These are phyloP conservation scores for Erodium trifolium DNA, from an alignment of 441 rosid genomes.

Conservation along the genomic window DNA sequence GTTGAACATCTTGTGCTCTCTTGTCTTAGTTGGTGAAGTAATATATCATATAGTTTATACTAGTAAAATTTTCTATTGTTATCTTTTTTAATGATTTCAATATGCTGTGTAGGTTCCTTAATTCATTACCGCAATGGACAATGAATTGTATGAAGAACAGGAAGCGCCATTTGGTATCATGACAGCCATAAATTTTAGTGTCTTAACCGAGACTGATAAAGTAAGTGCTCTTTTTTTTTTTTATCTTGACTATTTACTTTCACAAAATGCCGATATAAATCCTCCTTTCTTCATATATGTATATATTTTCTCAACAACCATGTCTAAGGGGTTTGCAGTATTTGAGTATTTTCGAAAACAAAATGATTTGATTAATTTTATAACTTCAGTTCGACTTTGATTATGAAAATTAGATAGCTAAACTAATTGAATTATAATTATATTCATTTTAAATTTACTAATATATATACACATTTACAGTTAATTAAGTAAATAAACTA, in stretches of 20 bases:
- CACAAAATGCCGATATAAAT: background rate
- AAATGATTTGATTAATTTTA: too few relatives aligned
- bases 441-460: too few relatives aligned
- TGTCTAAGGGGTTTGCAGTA: background rate
- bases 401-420: too few relatives aligned
- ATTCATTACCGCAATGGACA: conserved; percentile 22
- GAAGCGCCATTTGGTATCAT: conserved; percentile 43
- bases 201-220: conserved; percentile 47
- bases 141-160: conserved; percentile 33
- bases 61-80: background rate
- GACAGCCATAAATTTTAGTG: conserved; percentile 44
- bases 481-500: too few relatives aligned
- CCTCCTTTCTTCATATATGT: background rate
- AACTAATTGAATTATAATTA: too few relatives aligned
- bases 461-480: too few relatives aligned
- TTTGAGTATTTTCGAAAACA: too few relatives aligned
- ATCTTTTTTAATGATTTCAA: conserved; percentile 12
- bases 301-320: background rate
- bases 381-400: too few relatives aligned
- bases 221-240: conserved; percentile 29
- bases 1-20: background rate
- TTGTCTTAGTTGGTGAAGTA: background rate
- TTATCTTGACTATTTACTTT: background rate
- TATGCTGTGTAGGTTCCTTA: conserved; percentile 25
- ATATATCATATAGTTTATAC: background rate